Conservation (phyloP, 495 filamentous ascomycete genomes). For the Daldinia loculata region DNA sequence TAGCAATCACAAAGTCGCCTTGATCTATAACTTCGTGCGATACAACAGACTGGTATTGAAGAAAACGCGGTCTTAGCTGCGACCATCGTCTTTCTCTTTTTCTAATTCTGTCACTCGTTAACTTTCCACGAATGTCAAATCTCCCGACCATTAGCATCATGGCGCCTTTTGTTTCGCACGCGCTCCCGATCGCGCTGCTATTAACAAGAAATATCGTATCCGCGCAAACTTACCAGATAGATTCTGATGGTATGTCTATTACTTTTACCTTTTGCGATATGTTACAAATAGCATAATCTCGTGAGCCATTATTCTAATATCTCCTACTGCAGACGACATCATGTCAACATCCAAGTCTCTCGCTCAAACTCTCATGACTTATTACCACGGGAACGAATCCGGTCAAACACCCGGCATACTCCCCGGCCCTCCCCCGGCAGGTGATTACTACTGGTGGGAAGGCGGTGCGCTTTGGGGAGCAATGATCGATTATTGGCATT, state of each 20-base stretch:
- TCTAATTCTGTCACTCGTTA: conserved; percentile 38
- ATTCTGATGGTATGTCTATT: conserved; percentile 37
- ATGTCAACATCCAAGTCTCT: conserved; percentile 62
- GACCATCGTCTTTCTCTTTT: conserved; percentile 11
- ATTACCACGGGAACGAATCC: conserved; percentile 65
- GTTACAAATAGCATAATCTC: not conserved
- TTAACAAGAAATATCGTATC: conserved; percentile 31
- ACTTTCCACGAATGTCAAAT: conserved; percentile 2
- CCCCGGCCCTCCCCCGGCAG: conserved; percentile 60
- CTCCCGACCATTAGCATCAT: conserved; percentile 26
- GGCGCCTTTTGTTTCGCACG: conserved; percentile 27
- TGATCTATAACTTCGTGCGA: not conserved
- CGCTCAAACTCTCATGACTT: conserved; percentile 66
- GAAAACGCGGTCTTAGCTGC: not conserved
- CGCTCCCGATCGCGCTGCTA: conserved; percentile 17
- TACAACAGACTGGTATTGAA: not conserved
- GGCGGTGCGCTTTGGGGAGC: conserved; percentile 62
- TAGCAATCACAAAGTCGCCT: not conserved
- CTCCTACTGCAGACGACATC: conserved; percentile 55
- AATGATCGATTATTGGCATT: conserved; percentile 76
- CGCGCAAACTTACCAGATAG: conserved; percentile 38
- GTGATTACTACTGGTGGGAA: conserved; percentile 68
- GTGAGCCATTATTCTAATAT: conserved; percentile 12
- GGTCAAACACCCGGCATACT: conserved; percentile 73
- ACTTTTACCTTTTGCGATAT: not conserved